Evolutionary conservation across 495 filamentous ascomycete genomes (phyloP).

Genomic region (Talaromyces liani): DNA sequence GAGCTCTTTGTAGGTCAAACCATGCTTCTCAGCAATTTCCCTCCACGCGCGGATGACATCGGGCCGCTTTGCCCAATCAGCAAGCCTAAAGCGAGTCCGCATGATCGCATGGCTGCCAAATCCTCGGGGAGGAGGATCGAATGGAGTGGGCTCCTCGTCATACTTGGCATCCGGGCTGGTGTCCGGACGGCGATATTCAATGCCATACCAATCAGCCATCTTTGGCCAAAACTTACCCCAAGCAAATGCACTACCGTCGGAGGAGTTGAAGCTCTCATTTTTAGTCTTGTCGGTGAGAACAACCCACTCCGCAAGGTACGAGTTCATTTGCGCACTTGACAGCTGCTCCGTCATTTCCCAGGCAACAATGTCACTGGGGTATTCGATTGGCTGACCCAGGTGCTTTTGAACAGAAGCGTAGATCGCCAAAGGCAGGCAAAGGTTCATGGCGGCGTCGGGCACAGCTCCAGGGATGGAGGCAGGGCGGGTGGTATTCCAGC

Average conservation of each 20-base stretch:
- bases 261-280: conserved; percentile 37
- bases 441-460: conserved; percentile 37
- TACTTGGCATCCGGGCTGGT: conserved; percentile 12
- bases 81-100: conserved; percentile 27
- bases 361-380: conserved; percentile 27
- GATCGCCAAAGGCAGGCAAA: conserved; percentile 33
- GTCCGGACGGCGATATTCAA: conserved; percentile 11
- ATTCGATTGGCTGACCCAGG: conserved; percentile 25
- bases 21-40: conserved; percentile 13
- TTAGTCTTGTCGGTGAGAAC: conserved; percentile 24
- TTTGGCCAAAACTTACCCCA: conserved; percentile 37
- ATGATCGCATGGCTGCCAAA: conserved; percentile 23
- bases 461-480: conserved; percentile 41
- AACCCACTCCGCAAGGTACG: conserved; percentile 41
- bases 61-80: conserved; percentile 33
- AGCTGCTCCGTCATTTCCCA: conserved; percentile 31
- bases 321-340: conserved; percentile 32
- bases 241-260: conserved; percentile 29
- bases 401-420: conserved; percentile 33
- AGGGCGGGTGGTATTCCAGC: conserved; percentile 33
- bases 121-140: not conserved
- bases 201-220: conserved; percentile 35
- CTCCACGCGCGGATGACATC: conserved; percentile 38
- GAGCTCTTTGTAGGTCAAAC: not conserved
- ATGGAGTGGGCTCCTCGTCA: conserved; percentile 2